Conservation (phyloP, 2,329 filamentous ascomycete species). For the Ceratocystis variospora region DNA sequence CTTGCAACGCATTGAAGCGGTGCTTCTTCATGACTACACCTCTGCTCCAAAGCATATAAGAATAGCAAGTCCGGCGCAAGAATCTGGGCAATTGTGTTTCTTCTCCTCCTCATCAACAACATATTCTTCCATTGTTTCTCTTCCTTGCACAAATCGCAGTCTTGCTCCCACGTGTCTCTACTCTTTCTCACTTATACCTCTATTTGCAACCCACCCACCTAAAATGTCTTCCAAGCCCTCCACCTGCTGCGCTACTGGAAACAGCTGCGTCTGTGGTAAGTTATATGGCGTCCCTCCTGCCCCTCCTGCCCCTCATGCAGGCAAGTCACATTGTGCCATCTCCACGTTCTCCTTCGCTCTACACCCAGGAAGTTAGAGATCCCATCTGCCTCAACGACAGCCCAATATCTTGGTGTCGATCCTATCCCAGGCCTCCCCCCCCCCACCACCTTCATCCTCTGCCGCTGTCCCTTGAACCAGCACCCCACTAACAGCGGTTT, state of each 20-base stretch:
- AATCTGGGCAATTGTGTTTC: slow-evolving; percentile 1
- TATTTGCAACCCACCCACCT: neutral
- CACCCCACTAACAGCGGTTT: slow-evolving; percentile 5
- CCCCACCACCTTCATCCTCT: slow-evolving; percentile 5
- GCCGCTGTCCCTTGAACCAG: slow-evolving; percentile 3
- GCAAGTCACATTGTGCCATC: neutral
- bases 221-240: slow-evolving; percentile 23
- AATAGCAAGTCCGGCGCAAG: neutral
- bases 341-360: neutral
- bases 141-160: neutral
- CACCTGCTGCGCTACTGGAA: slow-evolving; percentile 44
- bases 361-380: neutral
- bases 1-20: slow-evolving; percentile 4
- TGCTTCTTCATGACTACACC: slow-evolving; percentile 3
- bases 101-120: neutral
- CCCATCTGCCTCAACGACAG: neutral
- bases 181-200: neutral
- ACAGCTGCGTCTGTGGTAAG: slow-evolving; percentile 44
- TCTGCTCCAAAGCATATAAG: slow-evolving; percentile 16
- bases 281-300: slow-evolving; percentile 19
- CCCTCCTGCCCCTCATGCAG: neutral
- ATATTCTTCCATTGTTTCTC: neutral
- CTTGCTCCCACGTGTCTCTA: no score
- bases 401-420: neutral
- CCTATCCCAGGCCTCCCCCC: slow-evolving; percentile 4